A percentile compares a stretch with the other conserved stretches of the same genome.
Conservation (phyloP, 441 rosid genomes). For the Theobroma grandiflorum region DNA sequence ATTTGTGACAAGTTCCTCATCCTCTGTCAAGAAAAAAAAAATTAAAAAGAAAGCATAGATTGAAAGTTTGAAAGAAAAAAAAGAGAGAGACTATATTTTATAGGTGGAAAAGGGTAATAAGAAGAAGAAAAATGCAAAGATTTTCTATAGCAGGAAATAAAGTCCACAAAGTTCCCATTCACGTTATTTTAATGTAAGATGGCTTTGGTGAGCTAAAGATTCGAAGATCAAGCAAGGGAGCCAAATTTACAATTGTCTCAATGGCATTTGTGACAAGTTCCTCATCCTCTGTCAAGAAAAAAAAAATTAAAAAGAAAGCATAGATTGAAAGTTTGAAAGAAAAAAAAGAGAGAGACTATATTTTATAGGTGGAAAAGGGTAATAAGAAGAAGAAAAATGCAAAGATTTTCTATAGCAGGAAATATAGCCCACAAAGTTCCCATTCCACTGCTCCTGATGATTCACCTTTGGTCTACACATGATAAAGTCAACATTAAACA, state of each 20-base stretch:
- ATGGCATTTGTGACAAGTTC: constrained; percentile 93
- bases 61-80: too few relatives aligned
- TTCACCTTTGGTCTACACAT: constrained; percentile 13
- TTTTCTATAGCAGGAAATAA: constrained; percentile 5
- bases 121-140: constrained; percentile 2
- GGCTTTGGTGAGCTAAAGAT: constrained; percentile 88
- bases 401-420: constrained; percentile 5
- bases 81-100: background rate
- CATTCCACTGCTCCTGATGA: constrained; percentile 12
- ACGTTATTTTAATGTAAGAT: constrained; percentile 83
- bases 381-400: background rate
- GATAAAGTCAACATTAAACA: background rate
- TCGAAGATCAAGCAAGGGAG: constrained; percentile 92
- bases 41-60: constrained; percentile 15
- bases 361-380: background rate
- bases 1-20: constrained; percentile 94
- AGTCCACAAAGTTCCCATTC: constrained; percentile 26
- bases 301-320: too few relatives aligned
- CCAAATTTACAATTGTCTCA: constrained; percentile 90
- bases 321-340: too few relatives aligned
- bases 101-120: background rate
- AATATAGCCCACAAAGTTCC: constrained; percentile 1
- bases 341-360: background rate
- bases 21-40: constrained; percentile 65
- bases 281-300: constrained; percentile 80